These are phyloP conservation scores for Lantana camara DNA, from an alignment of 257 asterid genomes.

Conservation along the genomic window DNA sequence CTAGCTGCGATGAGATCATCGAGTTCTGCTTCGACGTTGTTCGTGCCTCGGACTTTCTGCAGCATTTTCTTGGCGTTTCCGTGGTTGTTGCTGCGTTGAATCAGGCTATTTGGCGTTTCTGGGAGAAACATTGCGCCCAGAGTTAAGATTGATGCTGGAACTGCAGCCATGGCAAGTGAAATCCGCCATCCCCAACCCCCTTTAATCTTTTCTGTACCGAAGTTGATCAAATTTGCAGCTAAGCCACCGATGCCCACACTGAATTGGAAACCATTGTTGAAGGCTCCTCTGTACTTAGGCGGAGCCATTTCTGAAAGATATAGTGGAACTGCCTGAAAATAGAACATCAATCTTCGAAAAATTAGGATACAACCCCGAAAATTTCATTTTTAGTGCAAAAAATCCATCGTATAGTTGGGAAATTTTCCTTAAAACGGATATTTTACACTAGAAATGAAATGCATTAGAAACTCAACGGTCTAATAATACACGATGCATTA, in stretches of 20 bases:
- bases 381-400: no score
- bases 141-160: constrained; percentile 30
- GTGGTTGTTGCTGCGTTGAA: constrained; percentile 20
- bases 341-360: neutral
- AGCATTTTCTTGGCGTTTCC: constrained; percentile 23
- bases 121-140: constrained; percentile 31
- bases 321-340: constrained; percentile 27
- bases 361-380: neutral
- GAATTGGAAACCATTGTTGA: constrained; percentile 27
- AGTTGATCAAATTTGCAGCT: constrained; percentile 29
- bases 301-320: constrained; percentile 41
- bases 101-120: constrained; percentile 41
- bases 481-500: no score
- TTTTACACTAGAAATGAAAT: no score
- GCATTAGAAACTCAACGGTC: no score
- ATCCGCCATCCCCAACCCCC: constrained; percentile 41
- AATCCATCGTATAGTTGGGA: no score
- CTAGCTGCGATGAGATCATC: constrained; percentile 35
- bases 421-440: no score
- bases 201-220: constrained; percentile 28
- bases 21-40: constrained; percentile 34
- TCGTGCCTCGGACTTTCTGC: constrained; percentile 27
- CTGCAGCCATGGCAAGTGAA: constrained; percentile 36
- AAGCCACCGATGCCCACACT: constrained; percentile 22
- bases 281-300: constrained; percentile 35